Evolutionary conservation across 352 stramenopile species (phyloP).

Genomic region (Phytopythium vexans): DNA sequence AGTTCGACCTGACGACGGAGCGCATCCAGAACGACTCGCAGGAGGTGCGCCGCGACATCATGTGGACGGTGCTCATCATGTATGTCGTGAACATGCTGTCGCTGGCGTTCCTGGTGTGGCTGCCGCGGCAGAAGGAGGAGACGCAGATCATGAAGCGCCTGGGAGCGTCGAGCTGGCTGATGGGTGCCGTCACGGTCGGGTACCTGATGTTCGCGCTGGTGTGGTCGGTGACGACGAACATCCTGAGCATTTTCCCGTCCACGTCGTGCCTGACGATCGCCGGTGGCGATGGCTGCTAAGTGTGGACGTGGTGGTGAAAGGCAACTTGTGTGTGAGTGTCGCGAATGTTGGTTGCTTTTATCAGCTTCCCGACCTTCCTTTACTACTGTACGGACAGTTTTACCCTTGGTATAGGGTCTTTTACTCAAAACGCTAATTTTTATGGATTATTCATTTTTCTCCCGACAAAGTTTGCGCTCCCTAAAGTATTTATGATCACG

Average conservation of each 20-base stretch:
- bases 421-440: no score
- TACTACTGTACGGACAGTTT: no score
- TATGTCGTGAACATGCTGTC: slow-evolving; percentile 49
- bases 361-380: no score
- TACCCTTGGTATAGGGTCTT: no score
- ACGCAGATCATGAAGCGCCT: slow-evolving; percentile 62
- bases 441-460: no score
- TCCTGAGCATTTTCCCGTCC: slow-evolving; percentile 55
- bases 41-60: slow-evolving; percentile 44
- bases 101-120: slow-evolving; percentile 42
- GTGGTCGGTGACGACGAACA: slow-evolving; percentile 53
- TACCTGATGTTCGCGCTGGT: slow-evolving; percentile 47
- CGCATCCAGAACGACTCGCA: slow-evolving; percentile 50
- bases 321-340: background rate
- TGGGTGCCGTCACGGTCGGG: slow-evolving; percentile 36
- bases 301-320: slow-evolving; percentile 6
- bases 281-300: slow-evolving; percentile 41
- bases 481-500: no score
- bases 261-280: slow-evolving; percentile 53
- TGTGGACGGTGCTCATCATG: slow-evolving; percentile 48
- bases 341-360: no score
- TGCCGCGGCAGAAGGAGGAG: slow-evolving; percentile 65
- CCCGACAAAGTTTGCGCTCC: no score
- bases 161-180: slow-evolving; percentile 47
- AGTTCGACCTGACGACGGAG: slow-evolving; percentile 41